These are phyloP conservation scores for Sporothrix humicola DNA, from an alignment of 2,329 filamentous ascomycete species.

Conservation along the genomic window DNA sequence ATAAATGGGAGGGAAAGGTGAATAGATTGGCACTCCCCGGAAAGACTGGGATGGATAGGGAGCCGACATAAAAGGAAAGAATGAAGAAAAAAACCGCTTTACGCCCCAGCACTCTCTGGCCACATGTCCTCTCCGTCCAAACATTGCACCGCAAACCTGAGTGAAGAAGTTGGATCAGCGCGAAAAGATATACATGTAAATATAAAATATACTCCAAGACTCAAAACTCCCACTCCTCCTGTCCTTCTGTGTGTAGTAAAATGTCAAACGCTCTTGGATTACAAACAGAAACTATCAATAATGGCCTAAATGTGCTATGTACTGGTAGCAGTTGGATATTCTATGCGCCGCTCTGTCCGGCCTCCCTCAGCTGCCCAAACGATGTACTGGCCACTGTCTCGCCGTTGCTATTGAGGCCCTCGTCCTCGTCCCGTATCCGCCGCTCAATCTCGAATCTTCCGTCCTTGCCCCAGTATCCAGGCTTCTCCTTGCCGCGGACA, in stretches of 20 bases:
- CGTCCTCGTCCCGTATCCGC: constrained; percentile 68
- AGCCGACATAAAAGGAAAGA: neutral
- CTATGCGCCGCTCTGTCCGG: constrained; percentile 56
- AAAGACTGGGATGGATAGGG: constrained; percentile 2
- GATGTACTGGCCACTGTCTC: constrained; percentile 5
- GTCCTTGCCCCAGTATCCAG: constrained; percentile 70
- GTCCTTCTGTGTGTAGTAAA: too few relatives aligned
- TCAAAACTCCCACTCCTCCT: too few relatives aligned
- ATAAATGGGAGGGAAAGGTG: neutral
- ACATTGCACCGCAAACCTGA: too few relatives aligned
- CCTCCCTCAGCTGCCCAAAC: constrained; percentile 54
- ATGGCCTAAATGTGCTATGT: neutral
- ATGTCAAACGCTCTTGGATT: too few relatives aligned
- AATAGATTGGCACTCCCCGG: constrained; percentile 1
- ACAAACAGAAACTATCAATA: neutral
- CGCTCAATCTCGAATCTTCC: constrained; percentile 72
- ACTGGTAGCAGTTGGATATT: neutral
- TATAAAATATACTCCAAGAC: neutral
- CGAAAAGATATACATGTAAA: constrained; percentile 20
- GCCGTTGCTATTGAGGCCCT: constrained; percentile 22
- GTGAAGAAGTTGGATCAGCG: neutral
- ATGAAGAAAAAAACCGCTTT: neutral
- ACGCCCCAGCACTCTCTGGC: neutral
- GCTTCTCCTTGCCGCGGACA: constrained; percentile 66
- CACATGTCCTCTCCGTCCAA: neutral